Base-by-base conservation (phyloP, 768 basidiomycete genomes). In the Suillus weaverae region DNA sequence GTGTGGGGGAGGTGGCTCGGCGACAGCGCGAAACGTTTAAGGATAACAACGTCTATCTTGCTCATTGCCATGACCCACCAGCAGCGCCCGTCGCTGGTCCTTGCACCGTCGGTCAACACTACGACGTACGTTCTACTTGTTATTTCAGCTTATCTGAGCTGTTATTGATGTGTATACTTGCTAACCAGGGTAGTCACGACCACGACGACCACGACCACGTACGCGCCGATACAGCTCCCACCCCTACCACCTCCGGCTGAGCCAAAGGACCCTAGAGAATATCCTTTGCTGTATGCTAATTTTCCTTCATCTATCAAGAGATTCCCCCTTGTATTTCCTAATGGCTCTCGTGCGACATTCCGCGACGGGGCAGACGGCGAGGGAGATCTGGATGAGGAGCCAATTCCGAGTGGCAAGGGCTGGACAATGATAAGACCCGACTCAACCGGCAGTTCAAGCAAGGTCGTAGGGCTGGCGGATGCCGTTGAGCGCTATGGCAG, bases 161-260 rank as follows among this genome's bases (percentile, higher is more conserved):
- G 51, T 44, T 62, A 63, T 65, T 74, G 64, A 71, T 73, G 73
- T 67, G 70, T 69, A 65, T 63, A 59, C 68, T 65, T 44, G 50
- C 65, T 67, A 48, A 69, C 43, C 72, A 95, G 93, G 62, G 91
- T 95, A 70, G 89, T 92, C 70, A 95, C 93, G 57, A 94, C 91
- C n/a, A 95, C 94, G 2, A 93, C 91, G 0, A 95, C 94, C 2
- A 95, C 93, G 1, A 95, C 94, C 2, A 87, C 89, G 13, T 94
- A 95, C 79, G 89, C 93, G 62, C 93, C 93, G n/a, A 93, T 95
- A 67, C 89, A 86, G 44, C 75, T 95, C 3, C 93, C 93, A 2
- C 78, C 89, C 9, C 77, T 94, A 2, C 91, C 92, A 10, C 78
- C 87, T 3, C 91, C 90, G 4, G 77, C 84, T 0, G 83, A 86